Evolutionary conservation across 2,329 filamentous ascomycete genomes (phyloP), one percentile per base, ranked within the genome.

Genomic region (Epichloe uncinata): DNA sequence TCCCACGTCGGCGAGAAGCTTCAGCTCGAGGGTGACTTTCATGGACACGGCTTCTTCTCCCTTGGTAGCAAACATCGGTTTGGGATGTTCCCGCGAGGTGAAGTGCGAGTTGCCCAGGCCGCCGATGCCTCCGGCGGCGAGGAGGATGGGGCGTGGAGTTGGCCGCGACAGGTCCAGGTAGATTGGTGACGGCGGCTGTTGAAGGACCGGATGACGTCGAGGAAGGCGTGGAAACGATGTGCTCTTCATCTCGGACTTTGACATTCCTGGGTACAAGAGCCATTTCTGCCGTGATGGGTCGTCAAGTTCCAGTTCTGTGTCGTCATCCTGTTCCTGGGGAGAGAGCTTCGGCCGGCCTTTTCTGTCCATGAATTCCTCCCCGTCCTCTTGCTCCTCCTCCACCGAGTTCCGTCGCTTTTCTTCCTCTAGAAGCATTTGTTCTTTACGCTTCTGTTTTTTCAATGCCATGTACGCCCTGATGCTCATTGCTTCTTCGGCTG

Each of bases 41-140:
- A 98, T 73, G 40, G 79, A 82, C 59, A 93, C 80, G 37, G 87
- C 86, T 12, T 78, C 73, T 57, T 95, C 87, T 41, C 93, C 93
- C 57, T 82, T 85, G 1, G 89, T 95, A 5, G 91, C 93, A 64
- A 90, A 95, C 59, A 91, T 84, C 1, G 93, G 93, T 41, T 84
- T 77, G 3, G 81, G 78, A 46, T 80, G 76, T n/a, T 81, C 77
- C 49, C 83, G 83, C 4, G 86, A 85, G 34, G 86, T 79, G 61
- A 97, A 98, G 65, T 96, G 89, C 5, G 93, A 87, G 61, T 98
- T 98, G 11, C 93, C 93, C 7, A 96, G 68, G 0, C 93, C 93
- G 8, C 93, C 93, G 53, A 94, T 78, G 5, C 88, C 90, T 8
- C 93, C 93, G 0, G 87, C 84, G 1, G 88, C 87, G 11, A 98